phyloP scores from a whole-genome alignment of 75 land plant species.

The Isoetes taiwanensis region DNA sequence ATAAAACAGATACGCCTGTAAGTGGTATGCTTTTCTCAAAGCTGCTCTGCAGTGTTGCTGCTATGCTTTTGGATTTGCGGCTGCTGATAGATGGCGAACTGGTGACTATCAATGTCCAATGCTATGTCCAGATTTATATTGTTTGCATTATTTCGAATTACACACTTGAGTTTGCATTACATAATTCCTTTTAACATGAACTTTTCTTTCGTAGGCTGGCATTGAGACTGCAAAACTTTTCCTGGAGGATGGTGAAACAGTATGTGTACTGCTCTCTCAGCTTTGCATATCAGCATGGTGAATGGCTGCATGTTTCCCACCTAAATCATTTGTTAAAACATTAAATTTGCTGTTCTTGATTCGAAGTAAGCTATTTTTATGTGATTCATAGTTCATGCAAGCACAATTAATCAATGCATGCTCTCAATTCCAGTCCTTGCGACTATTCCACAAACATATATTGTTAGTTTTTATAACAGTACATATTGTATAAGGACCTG shows the following conservation, averaged over 20 bases:
- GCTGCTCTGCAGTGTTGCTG: neutral
- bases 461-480: too few species aligned
- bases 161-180: neutral
- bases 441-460: too few species aligned
- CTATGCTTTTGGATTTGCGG: neutral
- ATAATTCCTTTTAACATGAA: neutral
- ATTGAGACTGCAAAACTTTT: conserved; percentile 89
- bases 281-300: too few species aligned
- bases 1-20: neutral
- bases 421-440: too few species aligned
- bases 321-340: too few species aligned
- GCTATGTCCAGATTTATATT: neutral
- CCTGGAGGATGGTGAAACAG: conserved; percentile 69
- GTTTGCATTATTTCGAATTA: neutral
- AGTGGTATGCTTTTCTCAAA: neutral
- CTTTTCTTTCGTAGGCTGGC: conserved; percentile 54
- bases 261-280: conserved; percentile 29
- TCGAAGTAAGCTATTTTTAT: too few species aligned
- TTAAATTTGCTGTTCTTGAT: too few species aligned
- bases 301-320: too few species aligned
- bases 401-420: too few species aligned
- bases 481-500: too few species aligned
- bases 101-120: neutral
- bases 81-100: neutral
- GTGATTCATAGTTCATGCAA: too few species aligned